phyloP scores from a whole-genome alignment of 192 early-diverging fungal genomes.

The Mortierella alpina region DNA sequence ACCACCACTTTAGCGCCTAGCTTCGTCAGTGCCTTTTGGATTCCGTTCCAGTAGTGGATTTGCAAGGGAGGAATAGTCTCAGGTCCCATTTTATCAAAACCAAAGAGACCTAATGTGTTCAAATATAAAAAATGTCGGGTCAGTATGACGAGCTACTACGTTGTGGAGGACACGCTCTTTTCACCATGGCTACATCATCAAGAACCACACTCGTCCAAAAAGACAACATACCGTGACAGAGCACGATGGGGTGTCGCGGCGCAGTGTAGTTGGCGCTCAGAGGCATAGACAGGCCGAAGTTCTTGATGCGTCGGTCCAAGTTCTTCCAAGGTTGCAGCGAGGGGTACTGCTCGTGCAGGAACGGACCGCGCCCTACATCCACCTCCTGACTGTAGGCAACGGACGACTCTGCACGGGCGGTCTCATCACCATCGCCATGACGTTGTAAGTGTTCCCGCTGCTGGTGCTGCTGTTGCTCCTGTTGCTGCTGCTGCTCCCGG shows the following conservation, averaged over 20 bases:
- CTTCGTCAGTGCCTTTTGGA: slow-evolving; percentile 78
- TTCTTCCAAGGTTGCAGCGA: slow-evolving; percentile 44
- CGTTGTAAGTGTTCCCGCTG: no score
- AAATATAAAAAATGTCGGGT: no score
- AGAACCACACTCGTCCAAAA: no score
- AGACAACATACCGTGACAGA: slow-evolving; percentile 79
- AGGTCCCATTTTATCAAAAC: slow-evolving; percentile 88
- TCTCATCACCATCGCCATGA: no score
- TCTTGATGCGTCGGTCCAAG: slow-evolving; percentile 65
- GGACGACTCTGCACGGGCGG: no score
- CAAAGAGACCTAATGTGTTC: slow-evolving; percentile 73
- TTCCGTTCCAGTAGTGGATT: slow-evolving; percentile 88
- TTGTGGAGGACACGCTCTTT: no score
- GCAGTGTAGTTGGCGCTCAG: slow-evolving; percentile 76
- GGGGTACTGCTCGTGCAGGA: slow-evolving; percentile 34
- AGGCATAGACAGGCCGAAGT: slow-evolving; percentile 53
- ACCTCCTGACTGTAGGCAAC: slow-evolving; percentile 17
- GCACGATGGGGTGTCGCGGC: slow-evolving; percentile 81
- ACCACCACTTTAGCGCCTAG: slow-evolving; percentile 86
- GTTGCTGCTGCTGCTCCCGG: neutral
- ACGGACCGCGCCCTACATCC: slow-evolving; percentile 3
- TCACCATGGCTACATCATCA: no score
- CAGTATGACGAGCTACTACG: no score
- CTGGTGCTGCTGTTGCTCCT: no score
- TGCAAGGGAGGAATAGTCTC: slow-evolving; percentile 80